Percentiles rank a stretch among this genome's conserved stretches.
Conservation (phyloP, 148 eudicot species). For the Vaccinium corymbosum region DNA sequence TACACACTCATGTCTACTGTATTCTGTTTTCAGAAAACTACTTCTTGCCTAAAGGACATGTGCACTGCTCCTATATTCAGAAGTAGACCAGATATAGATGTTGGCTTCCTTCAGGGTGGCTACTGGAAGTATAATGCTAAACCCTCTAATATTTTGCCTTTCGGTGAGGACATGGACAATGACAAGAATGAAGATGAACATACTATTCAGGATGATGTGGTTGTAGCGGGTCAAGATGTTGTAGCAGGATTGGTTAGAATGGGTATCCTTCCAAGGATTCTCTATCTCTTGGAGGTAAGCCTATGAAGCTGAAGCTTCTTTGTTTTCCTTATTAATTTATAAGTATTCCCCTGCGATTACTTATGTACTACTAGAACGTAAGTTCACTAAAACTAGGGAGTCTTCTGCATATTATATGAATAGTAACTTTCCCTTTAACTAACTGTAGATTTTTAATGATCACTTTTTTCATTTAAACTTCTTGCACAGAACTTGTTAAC, state of each 20-base stretch:
- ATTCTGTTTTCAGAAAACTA: constrained; percentile 47
- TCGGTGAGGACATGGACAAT: constrained; percentile 34
- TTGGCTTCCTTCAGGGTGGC: constrained; percentile 85
- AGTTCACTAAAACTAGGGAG: neutral
- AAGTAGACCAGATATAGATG: constrained; percentile 64
- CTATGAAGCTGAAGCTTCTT: neutral
- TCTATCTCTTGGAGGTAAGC: constrained; percentile 81
- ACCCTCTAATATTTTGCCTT: constrained; percentile 57
- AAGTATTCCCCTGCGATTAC: neutral
- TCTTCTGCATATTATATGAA: neutral
- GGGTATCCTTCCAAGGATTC: constrained; percentile 73
- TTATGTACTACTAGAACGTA: neutral
- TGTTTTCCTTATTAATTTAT: neutral
- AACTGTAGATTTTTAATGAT: constrained; percentile 1
- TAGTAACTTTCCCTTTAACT: neutral
- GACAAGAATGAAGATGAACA: constrained; percentile 54
- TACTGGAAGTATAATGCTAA: constrained; percentile 92
- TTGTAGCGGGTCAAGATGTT: constrained; percentile 79
- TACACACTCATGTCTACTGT: neutral
- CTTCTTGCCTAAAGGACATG: constrained; percentile 39
- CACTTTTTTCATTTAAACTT: constrained; percentile 8
- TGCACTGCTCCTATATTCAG: constrained; percentile 90
- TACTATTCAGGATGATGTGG: constrained; percentile 83
- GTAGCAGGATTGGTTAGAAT: constrained; percentile 93
- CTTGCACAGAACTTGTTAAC: neutral